Percentiles rank a stretch among this genome's conserved stretches.
Evolutionary conservation across 2,329 filamentous ascomycete species (phyloP).

Genomic region (Fusarium pseudonygamai): DNA sequence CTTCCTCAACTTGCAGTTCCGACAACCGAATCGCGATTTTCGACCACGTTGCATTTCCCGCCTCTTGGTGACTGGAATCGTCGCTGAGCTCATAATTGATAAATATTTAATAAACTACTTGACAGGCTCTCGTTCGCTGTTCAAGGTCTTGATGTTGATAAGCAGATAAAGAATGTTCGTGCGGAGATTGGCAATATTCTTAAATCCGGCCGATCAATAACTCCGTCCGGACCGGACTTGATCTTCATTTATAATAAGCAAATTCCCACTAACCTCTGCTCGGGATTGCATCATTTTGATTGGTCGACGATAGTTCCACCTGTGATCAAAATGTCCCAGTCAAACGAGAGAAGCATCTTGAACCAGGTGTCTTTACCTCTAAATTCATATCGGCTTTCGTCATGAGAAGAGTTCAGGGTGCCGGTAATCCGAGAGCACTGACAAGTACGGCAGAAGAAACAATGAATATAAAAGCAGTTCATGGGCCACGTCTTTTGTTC

Average conservation of each 20-base stretch:
- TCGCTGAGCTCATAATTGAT: not conserved
- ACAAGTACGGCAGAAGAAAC: rapidly evolving
- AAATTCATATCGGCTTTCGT: rapidly evolving
- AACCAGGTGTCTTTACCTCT: rapidly evolving
- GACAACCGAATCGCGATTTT: not conserved
- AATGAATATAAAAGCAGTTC: not conserved
- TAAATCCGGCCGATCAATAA: not conserved
- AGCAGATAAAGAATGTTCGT: rapidly evolving
- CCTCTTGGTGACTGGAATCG: rapidly evolving
- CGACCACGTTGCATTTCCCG: rapidly evolving
- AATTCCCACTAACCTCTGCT: not conserved
- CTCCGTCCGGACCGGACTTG: not conserved
- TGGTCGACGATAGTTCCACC: not conserved
- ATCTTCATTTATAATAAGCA: not conserved
- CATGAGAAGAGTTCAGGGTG: rapidly evolving
- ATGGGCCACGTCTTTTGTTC: not conserved
- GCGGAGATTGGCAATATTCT: not conserved
- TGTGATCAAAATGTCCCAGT: rapidly evolving
- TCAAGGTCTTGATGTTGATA: rapidly evolving
- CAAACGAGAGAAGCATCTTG: not conserved
- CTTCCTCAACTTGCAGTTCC: not conserved
- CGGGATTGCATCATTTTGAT: not conserved
- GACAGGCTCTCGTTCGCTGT: not conserved
- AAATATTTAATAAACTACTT: rapidly evolving
- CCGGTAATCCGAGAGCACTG: not conserved